A percentile compares a stretch with the other conserved stretches of the same genome.
Conservation (phyloP, 2,329 filamentous ascomycete genomes). For the Seiridium unicorne region DNA sequence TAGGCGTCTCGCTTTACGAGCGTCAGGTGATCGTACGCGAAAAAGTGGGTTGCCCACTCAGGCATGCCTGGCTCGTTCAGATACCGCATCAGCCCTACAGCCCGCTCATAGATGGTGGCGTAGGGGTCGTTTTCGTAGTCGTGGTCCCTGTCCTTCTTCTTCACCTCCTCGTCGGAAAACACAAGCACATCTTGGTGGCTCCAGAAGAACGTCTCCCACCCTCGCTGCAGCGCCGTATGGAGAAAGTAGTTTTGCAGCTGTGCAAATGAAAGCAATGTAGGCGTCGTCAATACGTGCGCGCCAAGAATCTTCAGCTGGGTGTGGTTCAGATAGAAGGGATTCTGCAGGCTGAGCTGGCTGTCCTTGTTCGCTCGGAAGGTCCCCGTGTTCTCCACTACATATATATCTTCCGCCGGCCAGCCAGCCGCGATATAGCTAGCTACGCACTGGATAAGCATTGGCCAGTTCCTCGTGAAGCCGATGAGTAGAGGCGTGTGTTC, state of each 20-base stretch:
- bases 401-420: constrained; percentile 52
- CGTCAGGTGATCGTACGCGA: constrained; percentile 48
- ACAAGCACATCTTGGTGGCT: constrained; percentile 46
- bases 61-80: constrained; percentile 31
- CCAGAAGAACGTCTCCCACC: constrained; percentile 47
- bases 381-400: constrained; percentile 55
- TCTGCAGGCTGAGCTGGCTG: constrained; percentile 43
- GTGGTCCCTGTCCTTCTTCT: constrained; percentile 32
- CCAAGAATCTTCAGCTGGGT: constrained; percentile 43
- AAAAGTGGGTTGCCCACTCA: constrained; percentile 47
- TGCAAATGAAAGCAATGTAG: constrained; percentile 45
- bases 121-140: constrained; percentile 32
- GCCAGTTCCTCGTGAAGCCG: constrained; percentile 53
- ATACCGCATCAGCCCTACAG: constrained; percentile 28
- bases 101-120: constrained; percentile 31
- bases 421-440: constrained; percentile 53
- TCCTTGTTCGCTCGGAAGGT: constrained; percentile 46
- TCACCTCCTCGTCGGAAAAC: constrained; percentile 37
- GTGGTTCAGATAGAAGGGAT: constrained; percentile 55
- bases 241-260: constrained; percentile 51
- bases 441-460: constrained; percentile 49
- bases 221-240: constrained; percentile 34
- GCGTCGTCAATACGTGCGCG: constrained; percentile 47
- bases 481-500: constrained; percentile 42
- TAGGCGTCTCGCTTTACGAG: constrained; percentile 44